phyloP scores from a whole-genome alignment of 164 flowering plant genomes.

The Cinnamomum chago region DNA sequence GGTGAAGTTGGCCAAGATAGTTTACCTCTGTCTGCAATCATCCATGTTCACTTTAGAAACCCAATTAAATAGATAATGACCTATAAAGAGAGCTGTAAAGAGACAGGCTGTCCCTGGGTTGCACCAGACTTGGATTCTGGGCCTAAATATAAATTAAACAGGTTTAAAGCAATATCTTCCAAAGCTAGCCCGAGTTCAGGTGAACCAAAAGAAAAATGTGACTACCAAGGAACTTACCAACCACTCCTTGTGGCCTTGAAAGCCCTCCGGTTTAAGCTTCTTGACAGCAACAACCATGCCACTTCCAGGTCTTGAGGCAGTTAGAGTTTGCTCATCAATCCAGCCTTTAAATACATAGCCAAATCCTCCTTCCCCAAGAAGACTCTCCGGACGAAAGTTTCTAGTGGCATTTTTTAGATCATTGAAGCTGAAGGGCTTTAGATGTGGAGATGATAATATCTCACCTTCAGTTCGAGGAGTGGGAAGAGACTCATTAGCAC shows the following conservation, averaged over 20 bases:
- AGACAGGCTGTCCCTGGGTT: not conserved
- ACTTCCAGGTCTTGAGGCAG: slow-evolving; percentile 39
- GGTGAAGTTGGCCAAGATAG: slow-evolving; percentile 79
- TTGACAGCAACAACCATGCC: slow-evolving; percentile 62
- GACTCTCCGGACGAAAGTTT: slow-evolving; percentile 47
- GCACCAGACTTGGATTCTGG: not conserved
- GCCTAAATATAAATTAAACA: not conserved
- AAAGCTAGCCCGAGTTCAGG: not conserved
- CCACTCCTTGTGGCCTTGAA: slow-evolving; percentile 75
- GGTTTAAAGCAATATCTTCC: not conserved
- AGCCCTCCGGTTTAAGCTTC: slow-evolving; percentile 58
- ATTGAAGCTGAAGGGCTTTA: slow-evolving; percentile 43
- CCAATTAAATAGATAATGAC: not conserved
- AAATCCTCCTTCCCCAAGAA: slow-evolving; percentile 69
- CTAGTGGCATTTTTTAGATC: slow-evolving; percentile 51
- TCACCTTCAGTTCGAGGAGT: slow-evolving; percentile 51
- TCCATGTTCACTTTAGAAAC: not conserved
- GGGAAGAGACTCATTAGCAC: slow-evolving; percentile 22
- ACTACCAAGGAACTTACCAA: slow-evolving; percentile 35
- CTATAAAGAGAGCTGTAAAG: not conserved
- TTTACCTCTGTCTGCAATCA: slow-evolving; percentile 75
- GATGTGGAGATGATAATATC: slow-evolving; percentile 40
- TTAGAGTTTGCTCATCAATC: slow-evolving; percentile 41
- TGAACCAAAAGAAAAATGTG: not conserved
- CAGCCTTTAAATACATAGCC: slow-evolving; percentile 66